Evolutionary conservation across 2,329 filamentous ascomycete species (phyloP).

Genomic region (Diaporthe ampelina): DNA sequence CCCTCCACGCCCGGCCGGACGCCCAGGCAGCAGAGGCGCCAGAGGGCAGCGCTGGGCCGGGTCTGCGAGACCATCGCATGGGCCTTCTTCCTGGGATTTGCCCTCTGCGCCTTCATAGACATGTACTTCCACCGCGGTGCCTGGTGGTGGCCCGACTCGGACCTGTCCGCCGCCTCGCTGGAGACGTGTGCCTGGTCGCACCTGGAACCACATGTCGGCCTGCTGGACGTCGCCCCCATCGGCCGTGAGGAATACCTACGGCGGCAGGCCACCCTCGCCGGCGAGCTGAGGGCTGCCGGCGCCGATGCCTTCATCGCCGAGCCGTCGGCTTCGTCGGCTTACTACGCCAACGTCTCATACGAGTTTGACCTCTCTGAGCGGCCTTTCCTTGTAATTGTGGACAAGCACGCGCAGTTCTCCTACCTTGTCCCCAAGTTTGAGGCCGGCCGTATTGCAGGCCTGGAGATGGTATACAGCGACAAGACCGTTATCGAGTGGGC

Average conservation of each 20-base stretch:
- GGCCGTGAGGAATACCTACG: conserved; percentile 46
- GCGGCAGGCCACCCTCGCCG: conserved; percentile 46
- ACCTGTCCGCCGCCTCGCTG: conserved; percentile 37
- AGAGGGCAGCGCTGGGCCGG: conserved; percentile 33
- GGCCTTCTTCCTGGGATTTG: conserved; percentile 35
- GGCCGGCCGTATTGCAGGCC: conserved; percentile 47
- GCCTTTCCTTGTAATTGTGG: conserved; percentile 48
- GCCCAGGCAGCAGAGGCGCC: conserved; percentile 26
- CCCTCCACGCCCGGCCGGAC: neutral
- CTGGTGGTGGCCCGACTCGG: conserved; percentile 30
- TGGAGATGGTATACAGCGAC: conserved; percentile 48
- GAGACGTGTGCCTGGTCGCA: conserved; percentile 47
- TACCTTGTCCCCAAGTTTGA: conserved; percentile 50
- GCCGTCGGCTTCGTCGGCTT: conserved; percentile 47
- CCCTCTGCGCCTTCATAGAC: conserved; percentile 19
- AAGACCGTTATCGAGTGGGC: conserved; percentile 47
- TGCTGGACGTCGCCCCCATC: conserved; percentile 47
- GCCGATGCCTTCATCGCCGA: conserved; percentile 50
- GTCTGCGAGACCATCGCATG: conserved; percentile 40
- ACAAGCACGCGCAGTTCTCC: conserved; percentile 46
- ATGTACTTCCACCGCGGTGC: conserved; percentile 31
- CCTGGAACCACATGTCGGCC: conserved; percentile 44
- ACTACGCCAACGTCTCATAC: conserved; percentile 47
- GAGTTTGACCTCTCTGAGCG: conserved; percentile 48
- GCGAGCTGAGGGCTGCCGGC: conserved; percentile 43